Evolutionary conservation across 108 stramenopile genomes (phyloP), one percentile per base, ranked within the genome.

Genomic region (Phaeodactylum tricornutum): DNA sequence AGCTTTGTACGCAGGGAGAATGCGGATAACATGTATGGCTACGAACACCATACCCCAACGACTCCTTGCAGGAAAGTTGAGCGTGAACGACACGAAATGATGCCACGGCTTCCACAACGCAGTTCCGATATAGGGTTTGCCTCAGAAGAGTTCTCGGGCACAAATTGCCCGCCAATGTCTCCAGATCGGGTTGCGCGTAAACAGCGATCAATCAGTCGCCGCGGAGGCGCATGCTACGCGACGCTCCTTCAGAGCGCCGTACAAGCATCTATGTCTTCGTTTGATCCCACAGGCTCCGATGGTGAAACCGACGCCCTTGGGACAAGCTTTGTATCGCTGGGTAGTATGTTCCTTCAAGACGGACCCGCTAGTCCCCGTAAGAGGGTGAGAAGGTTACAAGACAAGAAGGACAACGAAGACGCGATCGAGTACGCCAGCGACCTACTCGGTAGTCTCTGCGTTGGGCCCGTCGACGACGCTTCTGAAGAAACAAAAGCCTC

Each of bases 181-280:
- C 19, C 39, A n/a, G 39, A 41, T 41, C 39, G 39, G 4, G 16
- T 41, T 15, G 39, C 39, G 5, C 39, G 39, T 4, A 41, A 41
- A 41, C 39, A 41, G 21, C 39, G 39, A 4, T 20, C 16, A 6
- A 20, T 41, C 21, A 15, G 19, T 9, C 39, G 39, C 5, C 39
- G 39, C 6, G 39, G 39, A 5, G 39, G 39, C 39, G 16, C 21
- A 20, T 41, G 39, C 21, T 20, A 41, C 21, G 16, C 39, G 9
- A 20, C 39, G 19, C 39, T 41, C 6, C 14, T 41, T 5, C 16
- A 41, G 21, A 20, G 19, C 39, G 39, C 39, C 39, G 39, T 41
- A 15, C 16, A 20, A 20, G 39, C 39, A 5, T 41, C 19, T 20
- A 41, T 41, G 39, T 41, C 39, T 20, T 15, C 16, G 21, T 15